phyloP scores from a whole-genome alignment of 805 yeast species.

The Myxozyma neglecta region DNA sequence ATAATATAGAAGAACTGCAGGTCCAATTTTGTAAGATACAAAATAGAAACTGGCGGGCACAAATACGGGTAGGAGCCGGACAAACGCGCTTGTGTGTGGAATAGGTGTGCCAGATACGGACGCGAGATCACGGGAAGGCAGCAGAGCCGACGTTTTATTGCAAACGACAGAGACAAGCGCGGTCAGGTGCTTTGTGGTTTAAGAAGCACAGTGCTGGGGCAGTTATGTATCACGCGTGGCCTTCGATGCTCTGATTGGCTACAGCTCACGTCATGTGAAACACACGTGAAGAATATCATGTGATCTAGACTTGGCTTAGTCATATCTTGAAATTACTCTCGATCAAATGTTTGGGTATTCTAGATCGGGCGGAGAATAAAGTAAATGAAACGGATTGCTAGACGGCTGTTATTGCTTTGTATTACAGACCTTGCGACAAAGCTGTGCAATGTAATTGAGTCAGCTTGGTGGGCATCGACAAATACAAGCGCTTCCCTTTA shows the following conservation, averaged over 20 bases:
- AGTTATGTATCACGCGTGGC: background rate
- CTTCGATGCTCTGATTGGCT: conserved; percentile 5
- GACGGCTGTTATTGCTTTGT: too few relatives aligned
- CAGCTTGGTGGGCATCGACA: too few relatives aligned
- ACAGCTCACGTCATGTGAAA: conserved; percentile 1
- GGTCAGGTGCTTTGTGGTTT: background rate
- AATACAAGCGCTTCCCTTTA: too few relatives aligned
- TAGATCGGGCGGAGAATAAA: too few relatives aligned
- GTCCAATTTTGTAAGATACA: background rate
- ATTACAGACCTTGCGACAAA: too few relatives aligned
- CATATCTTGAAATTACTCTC: too few relatives aligned
- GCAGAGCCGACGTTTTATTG: conserved; percentile 14
- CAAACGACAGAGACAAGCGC: background rate
- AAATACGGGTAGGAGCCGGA: background rate
- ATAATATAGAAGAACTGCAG: background rate
- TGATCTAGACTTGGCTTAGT: background rate
- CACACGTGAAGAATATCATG: conserved; percentile 8
- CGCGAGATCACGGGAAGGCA: conserved; percentile 26
- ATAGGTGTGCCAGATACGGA: background rate
- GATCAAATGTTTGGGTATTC: too few relatives aligned
- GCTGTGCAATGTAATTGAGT: too few relatives aligned
- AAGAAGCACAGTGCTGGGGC: background rate
- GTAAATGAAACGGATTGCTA: too few relatives aligned
- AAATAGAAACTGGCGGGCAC: background rate
- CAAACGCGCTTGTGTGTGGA: background rate